Evolutionary conservation across 345 rosid species (phyloP), one percentile per base, ranked within the genome.

Genomic region (Erucastrum elatum): DNA sequence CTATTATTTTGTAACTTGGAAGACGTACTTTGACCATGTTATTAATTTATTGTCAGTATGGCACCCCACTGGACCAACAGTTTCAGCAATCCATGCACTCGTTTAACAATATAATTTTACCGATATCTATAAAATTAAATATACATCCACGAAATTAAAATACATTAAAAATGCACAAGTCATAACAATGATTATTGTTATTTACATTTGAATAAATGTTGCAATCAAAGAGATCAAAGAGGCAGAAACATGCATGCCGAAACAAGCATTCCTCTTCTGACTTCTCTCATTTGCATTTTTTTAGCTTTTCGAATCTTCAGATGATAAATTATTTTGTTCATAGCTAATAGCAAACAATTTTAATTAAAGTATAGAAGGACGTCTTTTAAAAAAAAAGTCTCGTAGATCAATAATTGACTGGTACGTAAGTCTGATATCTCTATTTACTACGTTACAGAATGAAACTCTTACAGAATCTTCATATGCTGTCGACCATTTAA

Each of bases 1-100:
- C 5, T 44, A n/a, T n/a, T n/a, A n/a, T n/a, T n/a, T n/a, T n/a
- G n/a, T n/a, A n/a, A n/a, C n/a, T n/a, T n/a, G n/a, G n/a, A n/a
- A n/a, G n/a, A n/a, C n/a, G n/a, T n/a, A n/a, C n/a, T n/a, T 58
- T 71, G 77, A 78, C 81, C 77, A 78, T 41, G 76, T 64, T 29
- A 39, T 71, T 29, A 65, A 51, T 17, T 29, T 71, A n/a, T 31
- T 64, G 71, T 64, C 76, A 77, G 81, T 30, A 58, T 71, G 51
- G 46, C 67, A 72, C 12, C 77, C 76, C 55, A 72, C 74, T 72
- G 73, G 74, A 66, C 82, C 82, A 72, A 66, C 68, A 78, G 16
- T 31, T 65, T 59, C 68, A 78, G 56, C 56, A 66, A 72, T 44
- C 74, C 41, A 15, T 27, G 82, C 82, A 72, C 55, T 78, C 41